Evolutionary conservation across 179 eudicot species (phyloP).

Genomic region (Amaranthus tricolor): DNA sequence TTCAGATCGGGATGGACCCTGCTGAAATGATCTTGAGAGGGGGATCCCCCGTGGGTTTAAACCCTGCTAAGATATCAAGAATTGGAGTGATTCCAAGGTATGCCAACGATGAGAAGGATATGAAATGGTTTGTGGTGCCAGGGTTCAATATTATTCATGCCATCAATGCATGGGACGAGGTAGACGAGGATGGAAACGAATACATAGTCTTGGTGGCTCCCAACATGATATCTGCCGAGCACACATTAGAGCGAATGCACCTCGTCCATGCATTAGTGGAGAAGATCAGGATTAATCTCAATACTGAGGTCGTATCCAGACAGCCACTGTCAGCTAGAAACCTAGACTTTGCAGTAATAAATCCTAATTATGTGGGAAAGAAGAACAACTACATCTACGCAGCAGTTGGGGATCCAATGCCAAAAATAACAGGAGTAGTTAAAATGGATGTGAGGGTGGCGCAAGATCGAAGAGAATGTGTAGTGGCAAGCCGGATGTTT

Average conservation of each 20-base stretch:
- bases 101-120: slow-evolving; percentile 54
- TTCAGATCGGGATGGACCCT: slow-evolving; percentile 53
- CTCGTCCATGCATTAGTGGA: slow-evolving; percentile 47
- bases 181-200: slow-evolving; percentile 36
- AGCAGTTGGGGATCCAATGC: slow-evolving; percentile 51
- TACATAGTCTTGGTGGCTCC: slow-evolving; percentile 56
- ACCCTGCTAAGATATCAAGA: slow-evolving; percentile 43
- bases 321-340: slow-evolving; percentile 43
- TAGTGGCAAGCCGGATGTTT: slow-evolving; percentile 48
- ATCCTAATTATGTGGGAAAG: slow-evolving; percentile 50
- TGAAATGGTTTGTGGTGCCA: slow-evolving; percentile 63
- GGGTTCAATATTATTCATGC: slow-evolving; percentile 55
- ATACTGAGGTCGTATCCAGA: slow-evolving; percentile 44
- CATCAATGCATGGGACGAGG: slow-evolving; percentile 76
- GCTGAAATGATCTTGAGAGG: slow-evolving; percentile 38
- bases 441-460: slow-evolving; percentile 51
- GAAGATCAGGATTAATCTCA: slow-evolving; percentile 46
- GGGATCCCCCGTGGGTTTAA: slow-evolving; percentile 42
- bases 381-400: slow-evolving; percentile 55
- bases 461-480: slow-evolving; percentile 36
- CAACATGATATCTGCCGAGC: slow-evolving; percentile 48
- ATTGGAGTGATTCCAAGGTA: slow-evolving; percentile 57
- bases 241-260: slow-evolving; percentile 48
- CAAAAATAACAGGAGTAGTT: slow-evolving; percentile 55
- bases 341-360: slow-evolving; percentile 61